These are phyloP conservation scores for Tetradesmus obliquus DNA, from an alignment of 139 green algal genomes.

Conservation along the genomic window DNA sequence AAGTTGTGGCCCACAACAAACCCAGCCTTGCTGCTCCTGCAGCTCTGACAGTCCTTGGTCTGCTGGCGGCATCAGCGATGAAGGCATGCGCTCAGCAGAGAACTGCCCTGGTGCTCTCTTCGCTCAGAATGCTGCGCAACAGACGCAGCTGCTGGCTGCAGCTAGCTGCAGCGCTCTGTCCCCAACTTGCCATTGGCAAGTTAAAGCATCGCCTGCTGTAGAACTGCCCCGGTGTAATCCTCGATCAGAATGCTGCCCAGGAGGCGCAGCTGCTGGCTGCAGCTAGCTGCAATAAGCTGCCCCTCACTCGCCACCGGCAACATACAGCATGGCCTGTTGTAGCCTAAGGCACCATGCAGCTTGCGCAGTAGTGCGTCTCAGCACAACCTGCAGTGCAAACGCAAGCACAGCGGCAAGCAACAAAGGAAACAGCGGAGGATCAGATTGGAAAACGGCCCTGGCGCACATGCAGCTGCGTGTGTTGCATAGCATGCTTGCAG, in stretches of 20 bases:
- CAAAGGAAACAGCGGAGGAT: no score
- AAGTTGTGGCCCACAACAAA: not conserved
- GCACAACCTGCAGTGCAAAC: not conserved
- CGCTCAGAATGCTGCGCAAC: not conserved
- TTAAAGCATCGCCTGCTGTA: not conserved
- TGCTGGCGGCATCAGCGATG: not conserved
- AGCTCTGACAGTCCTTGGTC: not conserved
- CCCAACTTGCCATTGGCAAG: not conserved
- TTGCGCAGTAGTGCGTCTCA: conserved; percentile 9
- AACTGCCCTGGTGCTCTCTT: not conserved
- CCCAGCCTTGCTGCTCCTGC: not conserved
- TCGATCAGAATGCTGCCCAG: not conserved
- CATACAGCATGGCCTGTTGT: not conserved
- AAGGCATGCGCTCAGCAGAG: not conserved
- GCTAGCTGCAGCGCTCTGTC: not conserved
- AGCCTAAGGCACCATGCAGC: not conserved
- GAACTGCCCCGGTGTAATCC: not conserved
- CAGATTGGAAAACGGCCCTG: no score
- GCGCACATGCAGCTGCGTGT: no score
- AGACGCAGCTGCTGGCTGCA: not conserved
- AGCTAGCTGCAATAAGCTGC: not conserved
- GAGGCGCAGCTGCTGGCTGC: no score
- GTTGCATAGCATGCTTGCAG: no score
- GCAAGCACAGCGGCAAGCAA: not conserved
- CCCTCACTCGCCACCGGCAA: not conserved